These are phyloP conservation scores for Neonectria punicea DNA, from an alignment of 2,329 filamentous ascomycete species.

Conservation along the genomic window DNA sequence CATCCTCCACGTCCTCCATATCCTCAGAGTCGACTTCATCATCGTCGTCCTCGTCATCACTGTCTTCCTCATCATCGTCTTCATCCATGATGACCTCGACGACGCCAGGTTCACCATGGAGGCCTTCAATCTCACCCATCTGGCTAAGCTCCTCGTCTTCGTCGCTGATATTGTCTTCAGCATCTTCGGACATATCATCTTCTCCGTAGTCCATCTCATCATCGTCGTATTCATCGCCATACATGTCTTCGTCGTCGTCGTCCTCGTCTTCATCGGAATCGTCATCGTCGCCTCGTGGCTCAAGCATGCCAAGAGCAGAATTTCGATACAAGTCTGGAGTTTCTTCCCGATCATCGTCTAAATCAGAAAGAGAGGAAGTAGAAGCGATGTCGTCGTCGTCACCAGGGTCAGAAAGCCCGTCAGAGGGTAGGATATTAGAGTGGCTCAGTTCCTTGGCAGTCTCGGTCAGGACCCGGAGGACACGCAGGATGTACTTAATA, in stretches of 20 bases:
- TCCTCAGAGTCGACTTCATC: constrained; percentile 55
- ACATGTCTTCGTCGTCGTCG: constrained; percentile 89
- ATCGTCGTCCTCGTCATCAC: constrained; percentile 67
- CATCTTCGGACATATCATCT: constrained; percentile 83
- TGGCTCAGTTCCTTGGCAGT: constrained; percentile 89
- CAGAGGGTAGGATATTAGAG: constrained; percentile 76
- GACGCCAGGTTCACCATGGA: constrained; percentile 69
- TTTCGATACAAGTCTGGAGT: constrained; percentile 98
- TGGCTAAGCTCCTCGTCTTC: constrained; percentile 85
- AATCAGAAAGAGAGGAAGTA: constrained; percentile 87
- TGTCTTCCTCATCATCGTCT: constrained; percentile 73
- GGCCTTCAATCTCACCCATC: constrained; percentile 86
- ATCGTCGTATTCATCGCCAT: constrained; percentile 88
- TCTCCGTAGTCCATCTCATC: constrained; percentile 93
- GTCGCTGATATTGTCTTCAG: constrained; percentile 89
- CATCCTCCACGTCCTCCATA: constrained; percentile 64
- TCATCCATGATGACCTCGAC: constrained; percentile 84
- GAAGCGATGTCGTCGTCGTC: constrained; percentile 93
- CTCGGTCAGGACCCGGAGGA: constrained; percentile 86
- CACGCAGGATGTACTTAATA: constrained; percentile 94
- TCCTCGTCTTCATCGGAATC: constrained; percentile 80
- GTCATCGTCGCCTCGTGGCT: constrained; percentile 82
- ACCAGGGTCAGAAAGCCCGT: constrained; percentile 72
- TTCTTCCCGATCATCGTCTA: constrained; percentile 88
- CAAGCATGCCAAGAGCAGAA: constrained; percentile 93